phyloP scores from a whole-genome alignment of 2,329 filamentous ascomycete species.

The Apiospora aurea region DNA sequence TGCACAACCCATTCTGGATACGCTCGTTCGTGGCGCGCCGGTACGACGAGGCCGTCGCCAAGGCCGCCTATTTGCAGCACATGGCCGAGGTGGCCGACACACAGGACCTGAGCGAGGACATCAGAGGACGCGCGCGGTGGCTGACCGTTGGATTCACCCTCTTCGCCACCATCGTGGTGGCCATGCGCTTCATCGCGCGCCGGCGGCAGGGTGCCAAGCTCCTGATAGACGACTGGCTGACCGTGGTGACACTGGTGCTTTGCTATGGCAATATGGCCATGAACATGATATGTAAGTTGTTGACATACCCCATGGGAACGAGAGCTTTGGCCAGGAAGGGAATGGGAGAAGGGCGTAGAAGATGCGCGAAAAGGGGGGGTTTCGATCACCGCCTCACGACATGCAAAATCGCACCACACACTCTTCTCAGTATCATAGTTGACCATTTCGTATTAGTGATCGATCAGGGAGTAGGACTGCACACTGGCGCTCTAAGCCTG shows the following conservation, averaged over 20 bases:
- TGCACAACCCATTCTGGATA: conserved; percentile 18
- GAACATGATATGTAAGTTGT: conserved; percentile 22
- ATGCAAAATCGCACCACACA: background rate
- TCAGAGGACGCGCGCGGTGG: background rate
- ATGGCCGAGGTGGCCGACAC: conserved; percentile 22
- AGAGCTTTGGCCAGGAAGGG: background rate
- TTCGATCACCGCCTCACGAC: background rate
- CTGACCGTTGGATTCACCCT: conserved; percentile 23
- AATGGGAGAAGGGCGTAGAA: background rate
- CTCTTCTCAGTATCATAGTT: background rate
- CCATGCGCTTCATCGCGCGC: conserved; percentile 21
- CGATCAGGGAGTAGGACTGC: conserved; percentile 18
- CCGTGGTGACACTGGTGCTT: conserved; percentile 7
- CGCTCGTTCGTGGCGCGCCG: conserved; percentile 17
- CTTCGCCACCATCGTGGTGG: conserved; percentile 22
- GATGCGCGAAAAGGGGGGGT: background rate
- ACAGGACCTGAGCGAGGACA: conserved; percentile 22
- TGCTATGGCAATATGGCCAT: conserved; percentile 12
- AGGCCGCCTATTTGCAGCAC: background rate
- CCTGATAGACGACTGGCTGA: conserved; percentile 25
- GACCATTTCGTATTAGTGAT: conserved; percentile 11
- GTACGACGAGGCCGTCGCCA: conserved; percentile 23
- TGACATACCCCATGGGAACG: background rate
- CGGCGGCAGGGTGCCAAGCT: conserved; percentile 17
- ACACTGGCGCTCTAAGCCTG: conserved; percentile 7